Conservation (phyloP, 805 yeast genomes). For the Cyberlindnera misumaiensis region DNA sequence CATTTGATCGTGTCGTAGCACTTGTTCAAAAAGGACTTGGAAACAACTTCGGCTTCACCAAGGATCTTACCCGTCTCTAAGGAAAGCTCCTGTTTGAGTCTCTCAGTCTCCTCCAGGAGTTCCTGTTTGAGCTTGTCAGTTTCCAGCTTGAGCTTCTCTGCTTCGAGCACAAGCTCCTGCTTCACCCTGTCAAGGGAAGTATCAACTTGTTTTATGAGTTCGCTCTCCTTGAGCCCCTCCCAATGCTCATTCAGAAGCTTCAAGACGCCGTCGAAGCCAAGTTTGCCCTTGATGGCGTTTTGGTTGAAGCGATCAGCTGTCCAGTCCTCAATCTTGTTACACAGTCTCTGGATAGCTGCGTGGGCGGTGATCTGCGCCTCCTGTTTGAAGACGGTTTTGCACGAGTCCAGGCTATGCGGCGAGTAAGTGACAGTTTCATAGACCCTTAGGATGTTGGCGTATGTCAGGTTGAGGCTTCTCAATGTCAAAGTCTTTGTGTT, state of each 20-base stretch:
- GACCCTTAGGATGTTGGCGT: constrained; percentile 67
- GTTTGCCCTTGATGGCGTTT: constrained; percentile 76
- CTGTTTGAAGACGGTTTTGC: constrained; percentile 63
- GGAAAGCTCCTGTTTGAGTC: constrained; percentile 28
- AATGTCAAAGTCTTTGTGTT: constrained; percentile 54
- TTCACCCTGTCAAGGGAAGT: constrained; percentile 39
- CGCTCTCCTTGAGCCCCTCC: constrained; percentile 23
- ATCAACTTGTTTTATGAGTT: constrained; percentile 27
- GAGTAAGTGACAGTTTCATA: constrained; percentile 79
- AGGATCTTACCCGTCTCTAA: constrained; percentile 22
- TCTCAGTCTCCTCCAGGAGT: constrained; percentile 25
- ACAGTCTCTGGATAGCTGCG: constrained; percentile 59
- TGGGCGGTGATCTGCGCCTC: constrained; percentile 86
- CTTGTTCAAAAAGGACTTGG: constrained; percentile 15
- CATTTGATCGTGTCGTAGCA: constrained; percentile 20
- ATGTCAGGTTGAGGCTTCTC: constrained; percentile 84
- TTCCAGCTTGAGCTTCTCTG: constrained; percentile 25
- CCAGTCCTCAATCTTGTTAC: constrained; percentile 89
- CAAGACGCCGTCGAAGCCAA: constrained; percentile 81
- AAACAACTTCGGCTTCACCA: constrained; percentile 23
- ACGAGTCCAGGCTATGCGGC: constrained; percentile 56
- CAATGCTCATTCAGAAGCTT: constrained; percentile 36
- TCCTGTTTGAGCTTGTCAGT: constrained; percentile 21
- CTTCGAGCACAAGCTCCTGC: constrained; percentile 30
- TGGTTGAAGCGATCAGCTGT: constrained; percentile 81